Conservation (phyloP, 2,329 filamentous ascomycete species). For the Botrytis deweyae region DNA sequence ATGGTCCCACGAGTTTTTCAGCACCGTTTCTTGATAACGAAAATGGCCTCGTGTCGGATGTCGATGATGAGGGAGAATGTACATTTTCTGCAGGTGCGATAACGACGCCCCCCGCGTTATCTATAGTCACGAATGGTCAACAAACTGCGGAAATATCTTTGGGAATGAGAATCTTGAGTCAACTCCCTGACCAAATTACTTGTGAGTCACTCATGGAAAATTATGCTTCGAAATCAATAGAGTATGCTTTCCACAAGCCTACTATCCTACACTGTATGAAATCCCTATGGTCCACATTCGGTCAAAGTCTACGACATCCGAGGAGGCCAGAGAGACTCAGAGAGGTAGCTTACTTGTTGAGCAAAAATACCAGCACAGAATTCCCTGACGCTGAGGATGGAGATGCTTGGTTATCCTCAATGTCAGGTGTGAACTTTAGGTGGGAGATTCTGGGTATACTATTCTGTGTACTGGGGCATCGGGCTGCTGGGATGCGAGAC, state of each 20-base stretch:
- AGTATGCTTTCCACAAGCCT: conserved; percentile 15
- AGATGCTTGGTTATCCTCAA: conserved; percentile 34
- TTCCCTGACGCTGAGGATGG: conserved; percentile 35
- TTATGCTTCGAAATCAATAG: background rate
- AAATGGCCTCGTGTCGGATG: background rate
- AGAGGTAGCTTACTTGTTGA: conserved; percentile 30
- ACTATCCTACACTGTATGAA: conserved; percentile 6
- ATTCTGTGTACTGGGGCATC: conserved; percentile 24
- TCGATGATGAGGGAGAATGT: background rate
- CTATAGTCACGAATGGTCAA: background rate
- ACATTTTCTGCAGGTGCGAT: background rate
- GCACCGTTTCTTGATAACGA: background rate
- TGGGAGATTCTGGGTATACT: conserved; percentile 38
- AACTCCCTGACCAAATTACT: background rate
- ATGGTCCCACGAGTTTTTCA: conserved; percentile 11
- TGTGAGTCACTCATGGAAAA: conserved; percentile 6
- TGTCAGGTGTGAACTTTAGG: conserved; percentile 35
- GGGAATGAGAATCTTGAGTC: conserved; percentile 1
- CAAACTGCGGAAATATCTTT: background rate
- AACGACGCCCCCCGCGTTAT: background rate
- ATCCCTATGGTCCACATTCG: conserved; percentile 34
- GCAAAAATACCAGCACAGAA: conserved; percentile 34
- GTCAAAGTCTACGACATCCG: conserved; percentile 27
- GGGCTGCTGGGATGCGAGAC: conserved; percentile 25
- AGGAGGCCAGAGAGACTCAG: conserved; percentile 30